Evolutionary conservation across 179 eudicot genomes (phyloP), one percentile per base, ranked within the genome.

Genomic region (Heliamphora ciliata): DNA sequence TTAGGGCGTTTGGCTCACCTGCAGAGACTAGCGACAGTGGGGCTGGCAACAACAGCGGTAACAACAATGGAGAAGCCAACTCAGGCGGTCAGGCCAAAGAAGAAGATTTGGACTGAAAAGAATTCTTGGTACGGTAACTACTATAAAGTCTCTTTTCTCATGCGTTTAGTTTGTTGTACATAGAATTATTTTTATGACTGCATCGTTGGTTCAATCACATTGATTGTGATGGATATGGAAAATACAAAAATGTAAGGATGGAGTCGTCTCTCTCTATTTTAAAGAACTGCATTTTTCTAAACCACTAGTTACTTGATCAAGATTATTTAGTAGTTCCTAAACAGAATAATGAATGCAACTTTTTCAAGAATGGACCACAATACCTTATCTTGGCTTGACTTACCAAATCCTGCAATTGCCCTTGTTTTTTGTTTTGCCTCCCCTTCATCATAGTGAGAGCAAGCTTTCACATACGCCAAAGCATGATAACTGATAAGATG

Each of bases 41-140:
- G 11, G 74, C 81, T 21, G 84, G 79, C 52, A 71, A 64, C 64
- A 71, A 56, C 79, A 65, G 48, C 6, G 74, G 67, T 48, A 69
- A 78, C 48, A 79, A 80, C 69, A 81, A 80, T 46, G 84, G 87
- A 50, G 65, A 74, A 17, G 55, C 86, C 11, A 69, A 74, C 78
- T 60, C 81, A 2, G 83, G 79, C 56, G 78, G 84, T n/a, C 82
- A 84, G 79, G 83, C 89, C 21, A 88, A 89, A 82, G 79, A 83
- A 79, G 91, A 88, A 76, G 88, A 86, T 58, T 84, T 87, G 56
- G 90, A 88, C 78, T 87, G 79, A 89, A 58, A 21, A 54, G 24
- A 21, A 10, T 81, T 75, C 46, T 47, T 21, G 83, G 86, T 86
- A 86, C n/a, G 77, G 47, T 51, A 58, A 18, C 11, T 55, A 4